Evolutionary conservation across 441 rosid genomes (phyloP).

Genomic region (Kokia cookei): DNA sequence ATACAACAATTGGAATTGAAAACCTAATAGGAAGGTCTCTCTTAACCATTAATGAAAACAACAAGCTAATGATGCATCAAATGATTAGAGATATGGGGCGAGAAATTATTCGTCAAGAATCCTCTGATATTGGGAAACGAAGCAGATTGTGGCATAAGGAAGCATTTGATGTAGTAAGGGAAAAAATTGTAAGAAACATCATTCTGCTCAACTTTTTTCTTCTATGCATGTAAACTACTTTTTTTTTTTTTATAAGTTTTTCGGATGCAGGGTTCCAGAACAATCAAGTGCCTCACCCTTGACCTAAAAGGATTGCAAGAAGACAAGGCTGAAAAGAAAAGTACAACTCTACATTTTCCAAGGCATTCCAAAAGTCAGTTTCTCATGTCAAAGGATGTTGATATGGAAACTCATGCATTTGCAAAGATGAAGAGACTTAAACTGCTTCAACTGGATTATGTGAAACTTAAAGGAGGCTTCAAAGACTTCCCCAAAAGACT

Average conservation of each 20-base stretch:
- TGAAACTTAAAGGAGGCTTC: not conserved
- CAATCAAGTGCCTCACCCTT: not conserved
- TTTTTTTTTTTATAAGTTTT: conserved; percentile 1
- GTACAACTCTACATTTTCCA: not conserved
- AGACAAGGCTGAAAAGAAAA: not conserved
- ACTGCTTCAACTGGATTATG: not conserved
- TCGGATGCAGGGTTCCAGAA: not conserved
- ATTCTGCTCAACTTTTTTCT: not conserved
- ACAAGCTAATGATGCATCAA: conserved; percentile 18
- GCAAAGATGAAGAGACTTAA: not conserved
- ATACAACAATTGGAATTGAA: conserved; percentile 1
- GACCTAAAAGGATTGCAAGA: not conserved
- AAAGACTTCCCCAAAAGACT: not conserved
- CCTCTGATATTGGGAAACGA: not conserved
- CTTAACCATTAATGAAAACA: not conserved
- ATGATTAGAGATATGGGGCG: conserved; percentile 17
- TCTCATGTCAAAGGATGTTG: not conserved
- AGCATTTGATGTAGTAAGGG: not conserved
- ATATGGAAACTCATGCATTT: conserved; percentile 6
- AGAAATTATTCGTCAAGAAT: not conserved
- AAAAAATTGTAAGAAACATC: not conserved
- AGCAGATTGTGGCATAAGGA: conserved; percentile 18
- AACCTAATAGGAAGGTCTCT: conserved; percentile 10
- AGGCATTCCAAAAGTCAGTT: not conserved
- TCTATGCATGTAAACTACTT: not conserved